These are phyloP conservation scores for Gossypium arboreum DNA, from an alignment of 345 rosid species.

Conservation along the genomic window DNA sequence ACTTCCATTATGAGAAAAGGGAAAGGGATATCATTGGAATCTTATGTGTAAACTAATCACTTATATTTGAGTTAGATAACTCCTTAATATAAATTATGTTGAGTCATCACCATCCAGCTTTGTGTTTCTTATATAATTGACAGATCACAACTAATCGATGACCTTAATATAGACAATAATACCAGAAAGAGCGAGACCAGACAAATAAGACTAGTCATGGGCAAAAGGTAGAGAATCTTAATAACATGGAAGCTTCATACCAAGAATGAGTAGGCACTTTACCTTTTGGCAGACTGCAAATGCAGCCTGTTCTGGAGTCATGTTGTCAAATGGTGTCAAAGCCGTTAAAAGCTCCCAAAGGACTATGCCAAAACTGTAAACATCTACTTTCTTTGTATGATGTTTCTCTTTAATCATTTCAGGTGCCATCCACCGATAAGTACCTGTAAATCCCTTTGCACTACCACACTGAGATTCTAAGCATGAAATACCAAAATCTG, in stretches of 20 bases:
- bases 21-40: neutral
- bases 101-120: constrained; percentile 3
- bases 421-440: constrained; percentile 89
- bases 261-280: constrained; percentile 14
- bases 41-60: neutral
- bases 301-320: constrained; percentile 85
- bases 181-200: neutral
- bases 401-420: constrained; percentile 77
- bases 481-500: constrained; percentile 80
- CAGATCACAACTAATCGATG: neutral
- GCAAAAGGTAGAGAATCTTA: neutral
- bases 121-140: constrained; percentile 1
- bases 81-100: neutral
- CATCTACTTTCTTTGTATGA: constrained; percentile 75
- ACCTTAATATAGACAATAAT: neutral
- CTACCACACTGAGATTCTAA: constrained; percentile 62
- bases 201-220: neutral
- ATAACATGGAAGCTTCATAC: neutral
- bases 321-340: constrained; percentile 58
- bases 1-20: neutral
- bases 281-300: constrained; percentile 86
- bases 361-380: constrained; percentile 76
- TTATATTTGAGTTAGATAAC: neutral
- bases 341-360: constrained; percentile 81
- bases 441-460: constrained; percentile 67